Percentiles rank a stretch among this genome's conserved stretches.
Evolutionary conservation across 495 filamentous ascomycete species (phyloP).

Genomic region (Penicillium waksmanii): DNA sequence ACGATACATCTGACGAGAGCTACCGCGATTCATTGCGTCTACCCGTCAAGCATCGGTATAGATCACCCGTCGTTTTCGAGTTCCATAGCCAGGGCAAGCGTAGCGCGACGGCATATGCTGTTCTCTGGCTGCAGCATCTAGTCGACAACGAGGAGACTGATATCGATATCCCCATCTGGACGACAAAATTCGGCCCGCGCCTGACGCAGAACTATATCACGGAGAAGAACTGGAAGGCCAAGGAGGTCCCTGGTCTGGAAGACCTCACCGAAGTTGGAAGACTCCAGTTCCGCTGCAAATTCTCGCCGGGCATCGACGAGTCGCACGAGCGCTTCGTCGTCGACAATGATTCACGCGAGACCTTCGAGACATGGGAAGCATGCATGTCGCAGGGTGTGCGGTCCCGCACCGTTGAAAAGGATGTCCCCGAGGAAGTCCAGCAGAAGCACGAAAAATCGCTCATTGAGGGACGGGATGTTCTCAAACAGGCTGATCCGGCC

Average conservation of each 20-base stretch:
- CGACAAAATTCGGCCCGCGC: constrained; percentile 69
- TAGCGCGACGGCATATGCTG: constrained; percentile 70
- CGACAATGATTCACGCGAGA: constrained; percentile 88
- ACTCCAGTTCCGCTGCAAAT: constrained; percentile 74
- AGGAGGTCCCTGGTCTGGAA: constrained; percentile 64
- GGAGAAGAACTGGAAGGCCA: constrained; percentile 61
- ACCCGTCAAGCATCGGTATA: constrained; percentile 87
- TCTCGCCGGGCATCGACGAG: constrained; percentile 88
- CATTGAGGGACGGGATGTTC: constrained; percentile 75
- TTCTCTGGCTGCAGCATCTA: constrained; percentile 84
- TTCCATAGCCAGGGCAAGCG: constrained; percentile 72
- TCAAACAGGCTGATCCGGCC: constrained; percentile 66
- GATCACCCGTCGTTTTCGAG: constrained; percentile 86
- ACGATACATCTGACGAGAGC: constrained; percentile 63
- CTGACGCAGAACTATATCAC: constrained; percentile 92
- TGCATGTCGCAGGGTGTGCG: constrained; percentile 86
- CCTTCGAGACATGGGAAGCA: constrained; percentile 92
- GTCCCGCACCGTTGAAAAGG: constrained; percentile 62
- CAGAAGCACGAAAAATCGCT: constrained; percentile 80
- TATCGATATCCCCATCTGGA: constrained; percentile 87
- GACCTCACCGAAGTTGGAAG: constrained; percentile 80
- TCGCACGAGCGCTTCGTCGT: constrained; percentile 82
- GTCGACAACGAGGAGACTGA: constrained; percentile 74
- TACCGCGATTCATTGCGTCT: constrained; percentile 66
- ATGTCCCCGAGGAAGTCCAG: constrained; percentile 67